These are phyloP conservation scores for Apiospora koreana DNA, from an alignment of 2,329 filamentous ascomycete species.

Conservation along the genomic window DNA sequence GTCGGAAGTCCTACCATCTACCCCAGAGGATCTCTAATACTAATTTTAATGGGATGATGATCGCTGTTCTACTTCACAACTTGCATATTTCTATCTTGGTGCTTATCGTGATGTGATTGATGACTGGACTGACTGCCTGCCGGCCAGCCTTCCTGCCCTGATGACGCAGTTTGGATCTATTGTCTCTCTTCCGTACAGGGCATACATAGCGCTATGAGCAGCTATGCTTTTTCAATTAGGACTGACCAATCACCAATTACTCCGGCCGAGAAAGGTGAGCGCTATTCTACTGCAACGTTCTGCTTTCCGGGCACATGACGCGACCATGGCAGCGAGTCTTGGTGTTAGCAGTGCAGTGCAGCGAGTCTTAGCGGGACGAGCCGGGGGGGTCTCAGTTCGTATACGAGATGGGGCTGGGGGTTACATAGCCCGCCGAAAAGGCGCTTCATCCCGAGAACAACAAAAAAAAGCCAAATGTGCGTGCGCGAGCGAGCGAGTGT, in stretches of 20 bases:
- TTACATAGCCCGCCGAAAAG: slow-evolving; percentile 7
- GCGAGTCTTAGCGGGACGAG: slow-evolving; percentile 8
- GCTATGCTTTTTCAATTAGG: not conserved
- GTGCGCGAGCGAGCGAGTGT: not conserved
- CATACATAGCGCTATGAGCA: not conserved
- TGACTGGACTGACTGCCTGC: not conserved
- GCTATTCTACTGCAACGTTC: not conserved
- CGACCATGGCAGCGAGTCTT: not conserved
- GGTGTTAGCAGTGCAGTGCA: not conserved
- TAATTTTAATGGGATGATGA: slow-evolving; percentile 17
- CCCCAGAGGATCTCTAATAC: slow-evolving; percentile 15
- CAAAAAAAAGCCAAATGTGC: no score
- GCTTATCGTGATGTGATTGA: not conserved
- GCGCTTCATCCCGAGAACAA: not conserved
- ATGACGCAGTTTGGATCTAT: not conserved
- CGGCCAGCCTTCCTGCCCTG: not conserved
- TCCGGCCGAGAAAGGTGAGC: not conserved
- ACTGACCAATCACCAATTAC: not conserved
- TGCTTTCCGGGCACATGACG: not conserved
- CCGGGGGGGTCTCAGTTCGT: slow-evolving; percentile 6
- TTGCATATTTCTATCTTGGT: not conserved
- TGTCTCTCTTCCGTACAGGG: no score
- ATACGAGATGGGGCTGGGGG: slow-evolving; percentile 13
- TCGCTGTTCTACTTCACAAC: not conserved
- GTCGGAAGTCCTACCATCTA: not conserved